Conservation (phyloP, 768 basidiomycete species). For the Xanthoconium stramineum region DNA sequence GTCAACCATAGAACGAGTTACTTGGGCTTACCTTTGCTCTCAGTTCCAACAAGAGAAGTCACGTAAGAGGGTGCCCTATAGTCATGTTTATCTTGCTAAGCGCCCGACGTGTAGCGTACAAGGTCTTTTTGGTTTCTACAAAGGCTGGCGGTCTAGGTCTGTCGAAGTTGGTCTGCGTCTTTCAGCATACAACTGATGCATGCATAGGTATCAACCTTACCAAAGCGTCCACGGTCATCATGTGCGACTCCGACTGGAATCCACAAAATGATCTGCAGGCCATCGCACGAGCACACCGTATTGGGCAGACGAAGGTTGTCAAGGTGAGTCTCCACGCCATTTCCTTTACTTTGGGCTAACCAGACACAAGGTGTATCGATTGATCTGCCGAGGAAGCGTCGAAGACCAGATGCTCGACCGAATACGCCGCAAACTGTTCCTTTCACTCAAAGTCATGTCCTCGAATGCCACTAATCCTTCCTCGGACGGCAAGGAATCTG, state of each 20-base stretch:
- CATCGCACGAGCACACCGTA: constrained; percentile 80
- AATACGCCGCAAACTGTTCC: constrained; percentile 66
- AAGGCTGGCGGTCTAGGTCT: constrained; percentile 68
- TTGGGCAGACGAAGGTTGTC: constrained; percentile 71
- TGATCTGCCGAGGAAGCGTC: constrained; percentile 67
- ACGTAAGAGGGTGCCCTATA: constrained; percentile 34
- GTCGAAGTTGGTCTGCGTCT: constrained; percentile 2
- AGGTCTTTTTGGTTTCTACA: constrained; percentile 69
- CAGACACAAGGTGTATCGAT: constrained; percentile 53
- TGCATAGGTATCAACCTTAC: constrained; percentile 74
- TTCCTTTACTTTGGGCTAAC: not conserved
- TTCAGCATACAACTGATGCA: constrained; percentile 14
- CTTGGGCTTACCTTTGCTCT: not conserved
- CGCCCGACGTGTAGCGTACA: constrained; percentile 40
- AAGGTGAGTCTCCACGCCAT: constrained; percentile 36
- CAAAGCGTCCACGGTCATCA: constrained; percentile 75
- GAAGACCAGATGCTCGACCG: constrained; percentile 77
- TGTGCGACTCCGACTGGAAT: constrained; percentile 73
- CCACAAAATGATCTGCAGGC: constrained; percentile 82
- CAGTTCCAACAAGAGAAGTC: constrained; percentile 60
- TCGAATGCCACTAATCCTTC: constrained; percentile 28
- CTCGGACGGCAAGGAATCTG: constrained; percentile 13
- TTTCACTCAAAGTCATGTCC: constrained; percentile 62
- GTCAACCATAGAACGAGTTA: not conserved
- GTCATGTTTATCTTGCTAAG: constrained; percentile 2